phyloP scores from a whole-genome alignment of 2,329 filamentous ascomycete genomes.

The Diplodia intermedia region DNA sequence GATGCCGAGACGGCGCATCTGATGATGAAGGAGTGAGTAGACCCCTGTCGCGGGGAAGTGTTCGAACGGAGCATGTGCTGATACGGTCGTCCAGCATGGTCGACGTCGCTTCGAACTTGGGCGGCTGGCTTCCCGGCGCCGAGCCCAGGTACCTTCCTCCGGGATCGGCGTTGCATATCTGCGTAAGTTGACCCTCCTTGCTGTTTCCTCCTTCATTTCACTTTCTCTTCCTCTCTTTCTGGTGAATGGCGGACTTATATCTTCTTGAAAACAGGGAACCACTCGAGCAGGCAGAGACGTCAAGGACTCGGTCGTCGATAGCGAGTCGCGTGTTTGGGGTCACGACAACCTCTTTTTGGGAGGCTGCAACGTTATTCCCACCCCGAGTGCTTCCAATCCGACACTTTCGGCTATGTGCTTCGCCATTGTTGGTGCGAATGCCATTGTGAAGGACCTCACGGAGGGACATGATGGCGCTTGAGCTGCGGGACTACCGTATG shows the following conservation, averaged over 20 bases:
- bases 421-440: neutral
- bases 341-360: neutral
- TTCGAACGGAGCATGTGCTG: neutral
- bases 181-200: neutral
- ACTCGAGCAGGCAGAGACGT: neutral
- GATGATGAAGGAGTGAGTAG: neutral
- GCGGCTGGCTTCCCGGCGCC: slow-evolving; percentile 3
- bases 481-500: neutral
- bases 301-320: neutral
- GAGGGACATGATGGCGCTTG: neutral
- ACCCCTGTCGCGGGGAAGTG: neutral
- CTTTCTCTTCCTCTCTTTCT: no score
- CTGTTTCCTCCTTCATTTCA: neutral
- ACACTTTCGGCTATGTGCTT: neutral
- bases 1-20: neutral
- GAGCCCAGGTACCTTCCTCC: neutral
- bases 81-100: neutral
- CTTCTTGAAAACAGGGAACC: neutral
- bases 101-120: neutral
- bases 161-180: slow-evolving; percentile 1
- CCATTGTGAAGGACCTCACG: neutral
- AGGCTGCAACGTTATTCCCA: slow-evolving; percentile 3
- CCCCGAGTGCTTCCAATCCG: neutral
- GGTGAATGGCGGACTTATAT: no score
- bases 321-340: neutral